phyloP scores from a whole-genome alignment of 768 basidiomycete species.

The Boletus sensibilis region DNA sequence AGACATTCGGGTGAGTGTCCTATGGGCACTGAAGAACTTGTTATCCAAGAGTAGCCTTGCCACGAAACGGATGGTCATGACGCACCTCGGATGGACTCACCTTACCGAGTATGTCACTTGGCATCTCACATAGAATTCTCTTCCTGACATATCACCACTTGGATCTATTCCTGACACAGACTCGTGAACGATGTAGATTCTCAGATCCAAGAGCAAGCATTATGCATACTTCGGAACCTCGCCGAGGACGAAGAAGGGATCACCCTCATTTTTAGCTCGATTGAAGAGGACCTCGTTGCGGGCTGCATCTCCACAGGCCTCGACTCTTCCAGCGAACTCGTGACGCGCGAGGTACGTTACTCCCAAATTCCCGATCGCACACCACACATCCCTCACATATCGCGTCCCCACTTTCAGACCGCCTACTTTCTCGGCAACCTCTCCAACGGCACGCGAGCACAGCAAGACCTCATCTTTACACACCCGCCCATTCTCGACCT shows the following conservation, averaged over 20 bases:
- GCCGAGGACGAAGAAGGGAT: constrained; percentile 66
- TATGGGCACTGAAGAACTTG: constrained; percentile 92
- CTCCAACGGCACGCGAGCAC: constrained; percentile 52
- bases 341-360: constrained; percentile 48
- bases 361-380: too few relatives aligned
- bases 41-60: constrained; percentile 58
- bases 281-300: constrained; percentile 49
- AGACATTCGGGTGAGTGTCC: constrained; percentile 59
- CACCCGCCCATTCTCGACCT: constrained; percentile 51
- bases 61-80: constrained; percentile 67
- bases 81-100: constrained; percentile 62
- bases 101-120: constrained; percentile 50
- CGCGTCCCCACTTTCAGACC: constrained; percentile 37
- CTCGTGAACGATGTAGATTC: constrained; percentile 52
- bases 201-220: constrained; percentile 68
- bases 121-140: neutral
- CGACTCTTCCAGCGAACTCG: constrained; percentile 50
- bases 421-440: constrained; percentile 67
- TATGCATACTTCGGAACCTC: constrained; percentile 65
- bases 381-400: neutral
- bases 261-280: constrained; percentile 53
- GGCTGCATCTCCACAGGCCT: constrained; percentile 48
- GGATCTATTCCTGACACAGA: constrained; percentile 31
- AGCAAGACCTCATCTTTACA: constrained; percentile 52
- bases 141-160: neutral